Percentiles rank a stretch among this genome's conserved stretches.
These are phyloP conservation scores for Fraxinus velutina DNA, from an alignment of 305 asterid genomes.

Conservation along the genomic window DNA sequence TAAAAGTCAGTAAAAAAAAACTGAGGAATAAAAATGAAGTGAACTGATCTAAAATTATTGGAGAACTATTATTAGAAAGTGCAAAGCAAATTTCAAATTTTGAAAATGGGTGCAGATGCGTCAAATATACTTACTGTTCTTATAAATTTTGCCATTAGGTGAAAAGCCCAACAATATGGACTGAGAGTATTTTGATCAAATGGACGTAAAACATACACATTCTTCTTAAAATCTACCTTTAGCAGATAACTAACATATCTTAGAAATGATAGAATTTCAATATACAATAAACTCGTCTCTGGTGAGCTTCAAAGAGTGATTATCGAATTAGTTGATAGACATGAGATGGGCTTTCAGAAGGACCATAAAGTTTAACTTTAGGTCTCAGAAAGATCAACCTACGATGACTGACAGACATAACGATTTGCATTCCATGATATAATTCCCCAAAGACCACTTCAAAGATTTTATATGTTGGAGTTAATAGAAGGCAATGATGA, in stretches of 20 bases:
- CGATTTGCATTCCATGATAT: background rate
- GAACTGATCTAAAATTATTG: background rate
- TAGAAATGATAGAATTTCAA: background rate
- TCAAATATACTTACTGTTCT: background rate
- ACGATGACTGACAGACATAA: background rate
- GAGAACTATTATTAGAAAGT: background rate
- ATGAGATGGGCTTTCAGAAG: background rate
- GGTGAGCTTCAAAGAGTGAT: background rate
- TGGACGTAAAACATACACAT: background rate
- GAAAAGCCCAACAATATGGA: background rate
- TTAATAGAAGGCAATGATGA: slow-evolving; percentile 6
- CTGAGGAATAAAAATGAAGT: background rate
- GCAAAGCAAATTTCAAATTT: background rate
- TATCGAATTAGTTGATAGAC: background rate
- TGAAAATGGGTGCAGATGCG: background rate
- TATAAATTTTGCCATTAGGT: background rate
- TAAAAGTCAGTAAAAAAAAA: background rate
- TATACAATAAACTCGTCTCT: background rate
- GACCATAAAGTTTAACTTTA: background rate
- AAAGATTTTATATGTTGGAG: background rate
- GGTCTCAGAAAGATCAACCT: background rate
- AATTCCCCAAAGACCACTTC: slow-evolving; percentile 10
- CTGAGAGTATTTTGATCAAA: background rate
- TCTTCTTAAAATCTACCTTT: background rate
- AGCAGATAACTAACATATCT: background rate